Evolutionary conservation across 2,329 filamentous ascomycete species (phyloP).

Genomic region (Aspergillus fumigatiaffinis): DNA sequence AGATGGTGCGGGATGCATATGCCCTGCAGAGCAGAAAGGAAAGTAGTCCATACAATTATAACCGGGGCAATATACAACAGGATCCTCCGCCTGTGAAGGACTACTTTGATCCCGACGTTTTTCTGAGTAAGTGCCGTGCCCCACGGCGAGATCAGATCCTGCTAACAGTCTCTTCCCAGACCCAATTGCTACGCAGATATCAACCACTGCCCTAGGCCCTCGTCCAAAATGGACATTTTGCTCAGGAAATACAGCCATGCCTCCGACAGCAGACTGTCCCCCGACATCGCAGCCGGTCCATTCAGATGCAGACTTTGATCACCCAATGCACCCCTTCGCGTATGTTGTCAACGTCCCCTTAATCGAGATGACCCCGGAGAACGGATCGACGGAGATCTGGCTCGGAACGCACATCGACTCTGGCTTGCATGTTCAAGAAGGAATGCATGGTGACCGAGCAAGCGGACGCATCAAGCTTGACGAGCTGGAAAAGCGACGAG

Average conservation of each 20-base stretch:
- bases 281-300: slow-evolving; percentile 49
- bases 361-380: slow-evolving; percentile 48
- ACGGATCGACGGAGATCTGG: slow-evolving; percentile 59
- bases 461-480: slow-evolving; percentile 47
- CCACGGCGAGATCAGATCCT: no score
- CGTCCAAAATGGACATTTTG: slow-evolving; percentile 55
- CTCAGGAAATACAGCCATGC: slow-evolving; percentile 51
- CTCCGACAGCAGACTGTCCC: slow-evolving; percentile 38
- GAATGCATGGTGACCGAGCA: slow-evolving; percentile 49
- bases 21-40: slow-evolving; percentile 50
- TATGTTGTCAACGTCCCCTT: slow-evolving; percentile 54
- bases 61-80: slow-evolving; percentile 56
- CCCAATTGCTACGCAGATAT: slow-evolving; percentile 39
- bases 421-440: slow-evolving; percentile 43
- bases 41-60: slow-evolving; percentile 59
- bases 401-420: slow-evolving; percentile 49
- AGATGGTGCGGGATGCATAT: slow-evolving; percentile 58
- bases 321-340: slow-evolving; percentile 54
- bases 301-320: slow-evolving; percentile 56
- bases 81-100: slow-evolving; percentile 51
- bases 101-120: slow-evolving; percentile 50
- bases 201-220: slow-evolving; percentile 52
- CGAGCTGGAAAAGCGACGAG: slow-evolving; percentile 35
- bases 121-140: slow-evolving; percentile 45
- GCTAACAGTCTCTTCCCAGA: slow-evolving; percentile 32